phyloP scores from a whole-genome alignment of 768 basidiomycete species.

The Lactifluus piperatus region DNA sequence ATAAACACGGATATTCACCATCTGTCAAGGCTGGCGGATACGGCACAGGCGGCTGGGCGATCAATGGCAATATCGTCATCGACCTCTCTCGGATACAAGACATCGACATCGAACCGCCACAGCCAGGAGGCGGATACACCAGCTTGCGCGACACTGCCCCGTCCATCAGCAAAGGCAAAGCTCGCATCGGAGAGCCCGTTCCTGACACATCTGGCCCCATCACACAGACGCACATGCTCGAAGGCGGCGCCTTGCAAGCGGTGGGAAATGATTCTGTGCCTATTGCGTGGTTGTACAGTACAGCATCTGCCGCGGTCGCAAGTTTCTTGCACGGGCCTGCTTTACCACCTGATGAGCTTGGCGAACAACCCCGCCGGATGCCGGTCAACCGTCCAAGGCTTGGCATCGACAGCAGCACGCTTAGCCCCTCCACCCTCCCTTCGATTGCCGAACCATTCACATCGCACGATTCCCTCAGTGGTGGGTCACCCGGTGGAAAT shows the following conservation, averaged over 20 bases:
- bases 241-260: slow-evolving; percentile 27
- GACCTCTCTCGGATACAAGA: slow-evolving; percentile 66
- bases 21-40: slow-evolving; percentile 89
- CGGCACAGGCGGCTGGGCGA: slow-evolving; percentile 84
- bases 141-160: slow-evolving; percentile 49
- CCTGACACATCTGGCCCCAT: slow-evolving; percentile 10
- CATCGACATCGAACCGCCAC: slow-evolving; percentile 57
- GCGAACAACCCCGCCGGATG: slow-evolving; percentile 24
- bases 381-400: slow-evolving; percentile 23
- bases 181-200: slow-evolving; percentile 19
- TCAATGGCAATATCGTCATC: slow-evolving; percentile 78
- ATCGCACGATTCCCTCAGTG: not conserved
- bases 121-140: slow-evolving; percentile 37
- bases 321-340: slow-evolving; percentile 38
- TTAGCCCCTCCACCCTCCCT: not conserved
- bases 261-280: not conserved
- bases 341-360: slow-evolving; percentile 22
- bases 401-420: not conserved
- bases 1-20: slow-evolving; percentile 56
- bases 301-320: slow-evolving; percentile 47
- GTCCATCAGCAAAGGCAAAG: slow-evolving; percentile 49
- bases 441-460: not conserved
- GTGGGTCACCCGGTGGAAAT: not conserved
- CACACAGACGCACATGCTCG: slow-evolving; percentile 45
- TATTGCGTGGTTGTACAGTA: slow-evolving; percentile 32